phyloP scores from a whole-genome alignment of 2,329 filamentous ascomycete genomes.

The Zymoseptoria crescenta region DNA sequence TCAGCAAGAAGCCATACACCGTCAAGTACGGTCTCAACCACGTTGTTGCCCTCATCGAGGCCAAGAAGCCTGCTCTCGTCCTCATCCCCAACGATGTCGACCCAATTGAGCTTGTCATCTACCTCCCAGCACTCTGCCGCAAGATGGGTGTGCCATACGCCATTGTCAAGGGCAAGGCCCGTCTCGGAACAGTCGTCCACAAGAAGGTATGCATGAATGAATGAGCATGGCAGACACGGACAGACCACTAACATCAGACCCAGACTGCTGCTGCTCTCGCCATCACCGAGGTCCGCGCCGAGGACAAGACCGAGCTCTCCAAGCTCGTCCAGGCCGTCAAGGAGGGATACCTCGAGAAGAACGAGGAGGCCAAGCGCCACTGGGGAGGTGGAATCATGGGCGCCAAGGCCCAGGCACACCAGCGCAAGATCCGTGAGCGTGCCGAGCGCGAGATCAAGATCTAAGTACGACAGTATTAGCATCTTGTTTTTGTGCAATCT shows the following conservation, averaged over 20 bases:
- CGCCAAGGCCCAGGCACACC: conserved; percentile 73
- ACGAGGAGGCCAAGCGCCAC: conserved; percentile 81
- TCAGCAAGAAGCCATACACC: conserved; percentile 98
- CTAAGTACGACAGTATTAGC: conserved; percentile 43
- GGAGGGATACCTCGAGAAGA: conserved; percentile 95
- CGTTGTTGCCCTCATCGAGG: conserved; percentile 93
- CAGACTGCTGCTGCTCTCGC: conserved; percentile 93
- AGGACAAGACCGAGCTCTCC: conserved; percentile 97
- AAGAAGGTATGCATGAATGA: conserved; percentile 70
- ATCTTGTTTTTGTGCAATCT: not conserved
- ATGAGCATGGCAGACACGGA: not conserved
- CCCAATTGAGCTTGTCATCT: conserved; percentile 98
- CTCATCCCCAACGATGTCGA: conserved; percentile 99
- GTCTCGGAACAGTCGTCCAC: conserved; percentile 97
- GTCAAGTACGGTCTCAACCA: conserved; percentile 99
- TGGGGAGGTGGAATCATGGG: conserved; percentile 99
- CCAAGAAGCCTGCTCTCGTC: conserved; percentile 98
- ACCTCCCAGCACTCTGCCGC: conserved; percentile 96
- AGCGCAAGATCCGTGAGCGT: conserved; percentile 89
- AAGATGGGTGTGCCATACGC: conserved; percentile 99
- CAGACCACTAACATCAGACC: conserved; percentile 21
- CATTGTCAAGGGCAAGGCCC: conserved; percentile 99
- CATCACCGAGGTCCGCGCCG: conserved; percentile 89
- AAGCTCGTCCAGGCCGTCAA: conserved; percentile 96
- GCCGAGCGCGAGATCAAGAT: conserved; percentile 95